phyloP scores from a whole-genome alignment of 1,139 yeast species.

The Kodamaea fungicola region DNA sequence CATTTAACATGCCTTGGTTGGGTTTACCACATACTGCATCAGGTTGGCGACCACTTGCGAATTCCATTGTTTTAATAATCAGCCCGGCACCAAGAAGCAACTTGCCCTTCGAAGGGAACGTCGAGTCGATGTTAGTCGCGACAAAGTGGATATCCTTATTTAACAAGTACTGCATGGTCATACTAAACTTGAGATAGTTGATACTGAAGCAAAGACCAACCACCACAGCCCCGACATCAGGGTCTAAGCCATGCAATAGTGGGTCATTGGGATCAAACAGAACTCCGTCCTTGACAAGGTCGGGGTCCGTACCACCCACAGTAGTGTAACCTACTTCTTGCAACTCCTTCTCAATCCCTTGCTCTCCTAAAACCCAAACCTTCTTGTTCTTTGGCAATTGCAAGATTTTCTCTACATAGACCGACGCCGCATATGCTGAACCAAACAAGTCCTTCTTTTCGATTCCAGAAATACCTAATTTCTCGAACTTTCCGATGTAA shows the following conservation, averaged over 20 bases:
- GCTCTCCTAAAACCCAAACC: slow-evolving; percentile 47
- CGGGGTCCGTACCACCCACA: slow-evolving; percentile 40
- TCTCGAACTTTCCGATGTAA: slow-evolving; percentile 71
- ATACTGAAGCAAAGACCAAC: slow-evolving; percentile 78
- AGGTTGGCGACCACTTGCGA: slow-evolving; percentile 67
- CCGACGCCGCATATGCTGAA: slow-evolving; percentile 87
- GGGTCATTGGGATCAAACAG: slow-evolving; percentile 33
- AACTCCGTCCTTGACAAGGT: slow-evolving; percentile 27
- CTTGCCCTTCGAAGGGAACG: slow-evolving; percentile 85
- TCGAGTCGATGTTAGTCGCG: slow-evolving; percentile 95
- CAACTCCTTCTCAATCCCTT: slow-evolving; percentile 43
- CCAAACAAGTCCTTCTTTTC: slow-evolving; percentile 79
- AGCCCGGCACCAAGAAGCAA: slow-evolving; percentile 95
- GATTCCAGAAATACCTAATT: slow-evolving; percentile 65
- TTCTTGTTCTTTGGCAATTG: slow-evolving; percentile 64
- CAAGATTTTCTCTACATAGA: slow-evolving; percentile 74
- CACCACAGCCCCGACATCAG: slow-evolving; percentile 78
- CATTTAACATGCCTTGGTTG: slow-evolving; percentile 82
- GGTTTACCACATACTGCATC: slow-evolving; percentile 87
- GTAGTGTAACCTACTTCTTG: slow-evolving; percentile 41
- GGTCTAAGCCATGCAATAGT: slow-evolving; percentile 50
- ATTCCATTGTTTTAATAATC: slow-evolving; percentile 74
- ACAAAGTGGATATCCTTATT: slow-evolving; percentile 69
- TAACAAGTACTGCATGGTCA: slow-evolving; percentile 74
- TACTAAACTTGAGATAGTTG: slow-evolving; percentile 77